Conservation (phyloP, 805 yeast genomes). For the Ogataea allantospora region DNA sequence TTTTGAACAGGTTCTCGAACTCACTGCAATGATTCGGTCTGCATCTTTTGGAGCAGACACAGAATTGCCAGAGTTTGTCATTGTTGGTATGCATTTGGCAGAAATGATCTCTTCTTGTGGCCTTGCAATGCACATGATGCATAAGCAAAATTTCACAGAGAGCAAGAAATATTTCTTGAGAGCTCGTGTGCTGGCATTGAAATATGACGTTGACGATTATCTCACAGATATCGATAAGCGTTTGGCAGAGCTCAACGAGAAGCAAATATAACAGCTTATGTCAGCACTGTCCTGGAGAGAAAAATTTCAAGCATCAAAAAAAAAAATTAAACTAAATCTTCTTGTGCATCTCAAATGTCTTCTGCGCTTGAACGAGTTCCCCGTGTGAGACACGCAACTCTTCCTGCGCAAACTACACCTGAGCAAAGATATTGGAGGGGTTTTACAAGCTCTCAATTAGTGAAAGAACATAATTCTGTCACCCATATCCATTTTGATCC, state of each 20-base stretch:
- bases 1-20: conserved; percentile 15
- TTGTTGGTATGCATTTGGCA: conserved; percentile 15
- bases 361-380: conserved; percentile 63
- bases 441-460: conserved; percentile 77
- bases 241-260: conserved; percentile 9
- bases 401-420: conserved; percentile 83
- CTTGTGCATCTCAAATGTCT: conserved; percentile 56
- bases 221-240: conserved; percentile 17
- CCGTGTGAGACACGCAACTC: conserved; percentile 66
- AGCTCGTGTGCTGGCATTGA: conserved; percentile 19
- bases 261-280: conserved; percentile 1
- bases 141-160: conserved; percentile 11
- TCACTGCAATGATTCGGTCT: conserved; percentile 12
- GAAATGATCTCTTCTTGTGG: conserved; percentile 22
- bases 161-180: conserved; percentile 17
- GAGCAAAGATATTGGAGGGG: conserved; percentile 95
- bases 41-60: conserved; percentile 13
- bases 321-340: conserved; percentile 1
- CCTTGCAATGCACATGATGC: conserved; percentile 16
- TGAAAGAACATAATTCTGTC: conserved; percentile 91
- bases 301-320: conserved; percentile 11
- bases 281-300: neutral
- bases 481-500: conserved; percentile 88
- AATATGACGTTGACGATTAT: conserved; percentile 19
- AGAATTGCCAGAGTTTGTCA: conserved; percentile 16